Percentiles rank a stretch among this genome's conserved stretches.
Evolutionary conservation across 495 filamentous ascomycete genomes (phyloP).

Genomic region (Neurospora sp.): DNA sequence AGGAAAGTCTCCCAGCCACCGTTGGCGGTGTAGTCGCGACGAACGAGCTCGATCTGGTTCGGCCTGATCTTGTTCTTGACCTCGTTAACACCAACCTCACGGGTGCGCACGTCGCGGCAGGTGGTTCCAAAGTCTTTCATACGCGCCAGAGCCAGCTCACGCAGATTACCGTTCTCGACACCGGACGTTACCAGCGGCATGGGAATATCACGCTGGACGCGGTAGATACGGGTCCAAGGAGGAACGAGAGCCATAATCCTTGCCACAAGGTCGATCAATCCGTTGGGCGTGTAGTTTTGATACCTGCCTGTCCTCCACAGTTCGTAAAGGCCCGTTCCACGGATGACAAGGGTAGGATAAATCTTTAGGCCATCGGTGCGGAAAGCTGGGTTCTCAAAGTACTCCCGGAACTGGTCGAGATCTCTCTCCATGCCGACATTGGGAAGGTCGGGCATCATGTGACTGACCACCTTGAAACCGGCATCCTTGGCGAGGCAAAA

Average conservation of each 20-base stretch:
- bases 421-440: slow-evolving; percentile 98
- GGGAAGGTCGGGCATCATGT: slow-evolving; percentile 99
- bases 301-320: slow-evolving; percentile 94
- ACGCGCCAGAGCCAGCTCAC: slow-evolving; percentile 79
- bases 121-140: slow-evolving; percentile 99
- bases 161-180: slow-evolving; percentile 94
- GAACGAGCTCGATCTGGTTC: slow-evolving; percentile 92
- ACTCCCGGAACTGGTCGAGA: slow-evolving; percentile 91
- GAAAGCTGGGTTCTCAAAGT: slow-evolving; percentile 94
- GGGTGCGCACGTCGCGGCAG: slow-evolving; percentile 93
- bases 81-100: slow-evolving; percentile 96
- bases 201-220: slow-evolving; percentile 95
- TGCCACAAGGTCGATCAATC: slow-evolving; percentile 87
- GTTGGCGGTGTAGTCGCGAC: slow-evolving; percentile 89
- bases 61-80: slow-evolving; percentile 97
- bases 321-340: slow-evolving; percentile 93
- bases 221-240: slow-evolving; percentile 97
- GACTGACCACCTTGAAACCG: slow-evolving; percentile 95
- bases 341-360: slow-evolving; percentile 95
- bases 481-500: slow-evolving; percentile 94
- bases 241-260: slow-evolving; percentile 89
- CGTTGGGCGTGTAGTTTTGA: slow-evolving; percentile 97
- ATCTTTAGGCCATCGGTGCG: slow-evolving; percentile 98
- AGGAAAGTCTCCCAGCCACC: slow-evolving; percentile 97
- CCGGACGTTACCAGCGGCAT: slow-evolving; percentile 97